Evolutionary conservation across 1,139 yeast species (phyloP).

Genomic region (Suhomyces panamericanus): DNA sequence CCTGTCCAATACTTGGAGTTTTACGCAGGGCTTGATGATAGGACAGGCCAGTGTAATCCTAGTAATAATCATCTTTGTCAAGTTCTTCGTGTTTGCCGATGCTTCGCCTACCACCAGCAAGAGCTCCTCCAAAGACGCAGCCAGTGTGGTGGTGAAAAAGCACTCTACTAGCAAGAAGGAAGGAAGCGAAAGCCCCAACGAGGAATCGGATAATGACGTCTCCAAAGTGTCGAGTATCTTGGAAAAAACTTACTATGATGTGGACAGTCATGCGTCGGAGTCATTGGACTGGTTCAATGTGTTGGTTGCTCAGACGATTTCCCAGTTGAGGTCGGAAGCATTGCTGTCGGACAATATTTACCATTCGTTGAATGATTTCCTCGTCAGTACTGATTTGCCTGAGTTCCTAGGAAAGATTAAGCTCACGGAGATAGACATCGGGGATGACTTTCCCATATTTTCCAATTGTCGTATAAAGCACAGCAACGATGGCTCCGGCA

Average conservation of each 20-base stretch:
- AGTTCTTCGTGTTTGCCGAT: slow-evolving; percentile 89
- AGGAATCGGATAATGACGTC: slow-evolving; percentile 22
- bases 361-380: slow-evolving; percentile 64
- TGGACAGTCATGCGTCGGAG: slow-evolving; percentile 82
- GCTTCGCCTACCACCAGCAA: slow-evolving; percentile 40
- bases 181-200: slow-evolving; percentile 21
- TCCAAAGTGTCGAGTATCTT: slow-evolving; percentile 50
- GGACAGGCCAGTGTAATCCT: slow-evolving; percentile 86
- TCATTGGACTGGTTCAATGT: slow-evolving; percentile 97
- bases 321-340: slow-evolving; percentile 86
- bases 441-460: slow-evolving; percentile 93
- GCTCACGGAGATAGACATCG: slow-evolving; percentile 87
- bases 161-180: slow-evolving; percentile 22
- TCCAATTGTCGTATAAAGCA: slow-evolving; percentile 86
- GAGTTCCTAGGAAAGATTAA: slow-evolving; percentile 77
- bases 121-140: slow-evolving; percentile 30
- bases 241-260: slow-evolving; percentile 92
- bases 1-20: slow-evolving; percentile 51
- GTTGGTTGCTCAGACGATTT: slow-evolving; percentile 83
- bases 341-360: slow-evolving; percentile 79
- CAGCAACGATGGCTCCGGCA: slow-evolving; percentile 47
- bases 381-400: slow-evolving; percentile 58
- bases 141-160: slow-evolving; percentile 42
- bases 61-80: slow-evolving; percentile 71
- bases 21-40: slow-evolving; percentile 71